A percentile compares a stretch with the other conserved stretches of the same genome.
Evolutionary conservation across 305 asterid species (phyloP).

Genomic region (Rubia peregrina): DNA sequence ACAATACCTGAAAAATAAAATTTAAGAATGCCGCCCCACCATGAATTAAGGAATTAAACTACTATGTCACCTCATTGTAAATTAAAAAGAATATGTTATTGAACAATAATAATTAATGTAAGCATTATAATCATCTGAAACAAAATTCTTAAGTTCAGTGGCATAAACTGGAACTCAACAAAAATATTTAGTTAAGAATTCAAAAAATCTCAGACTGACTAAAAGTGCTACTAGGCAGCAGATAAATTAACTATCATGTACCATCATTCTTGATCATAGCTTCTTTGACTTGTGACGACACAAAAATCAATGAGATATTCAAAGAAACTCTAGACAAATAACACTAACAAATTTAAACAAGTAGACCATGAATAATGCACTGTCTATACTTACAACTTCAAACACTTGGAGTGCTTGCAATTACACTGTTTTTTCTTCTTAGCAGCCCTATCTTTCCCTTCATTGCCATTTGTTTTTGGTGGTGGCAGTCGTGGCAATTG

Average conservation of each 20-base stretch:
- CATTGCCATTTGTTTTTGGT: slow-evolving; percentile 21
- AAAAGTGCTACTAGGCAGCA: background rate
- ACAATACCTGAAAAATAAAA: slow-evolving; percentile 61
- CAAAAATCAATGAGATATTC: background rate
- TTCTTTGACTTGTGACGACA: background rate
- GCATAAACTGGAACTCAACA: background rate
- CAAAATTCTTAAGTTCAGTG: background rate
- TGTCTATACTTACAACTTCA: slow-evolving; percentile 31
- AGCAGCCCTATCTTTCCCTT: slow-evolving; percentile 34
- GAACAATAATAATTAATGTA: background rate
- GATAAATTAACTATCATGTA: background rate
- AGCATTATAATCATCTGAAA: background rate
- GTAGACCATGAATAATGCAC: background rate
- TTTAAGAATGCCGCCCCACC: slow-evolving; percentile 16
- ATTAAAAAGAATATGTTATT: background rate
- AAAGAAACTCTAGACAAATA: background rate
- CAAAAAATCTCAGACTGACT: background rate
- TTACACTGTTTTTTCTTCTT: slow-evolving; percentile 39
- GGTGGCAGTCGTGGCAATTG: slow-evolving; percentile 27
- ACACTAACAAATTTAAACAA: too few species aligned
- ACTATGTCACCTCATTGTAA: background rate
- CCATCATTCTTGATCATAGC: background rate
- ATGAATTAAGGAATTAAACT: background rate
- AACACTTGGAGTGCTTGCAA: slow-evolving; percentile 37
- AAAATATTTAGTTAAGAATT: too few species aligned